Evolutionary conservation across 192 early-diverging fungal genomes (phyloP).

Genomic region (Geranomyces variabilis): DNA sequence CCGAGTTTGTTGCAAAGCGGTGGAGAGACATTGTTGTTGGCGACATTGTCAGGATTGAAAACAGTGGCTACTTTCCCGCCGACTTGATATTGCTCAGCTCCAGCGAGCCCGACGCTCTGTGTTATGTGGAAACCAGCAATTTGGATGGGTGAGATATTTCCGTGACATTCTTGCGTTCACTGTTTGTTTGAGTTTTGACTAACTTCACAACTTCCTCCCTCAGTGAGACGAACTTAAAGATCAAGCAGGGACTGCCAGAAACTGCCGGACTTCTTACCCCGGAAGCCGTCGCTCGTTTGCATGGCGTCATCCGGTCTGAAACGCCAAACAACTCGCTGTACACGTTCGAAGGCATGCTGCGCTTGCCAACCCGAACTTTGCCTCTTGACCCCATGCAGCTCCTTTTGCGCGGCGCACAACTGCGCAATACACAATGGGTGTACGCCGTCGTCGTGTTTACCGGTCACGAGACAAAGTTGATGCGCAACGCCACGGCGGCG

Average conservation of each 20-base stretch:
- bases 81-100: slow-evolving; percentile 90
- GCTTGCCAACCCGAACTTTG: slow-evolving; percentile 60
- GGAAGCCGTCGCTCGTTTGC: slow-evolving; percentile 56
- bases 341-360: slow-evolving; percentile 84
- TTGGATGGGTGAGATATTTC: slow-evolving; percentile 80
- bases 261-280: slow-evolving; percentile 77
- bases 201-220: neutral
- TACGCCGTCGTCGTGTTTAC: slow-evolving; percentile 98
- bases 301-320: slow-evolving; percentile 79
- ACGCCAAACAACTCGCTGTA: slow-evolving; percentile 96
- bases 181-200: neutral
- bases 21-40: slow-evolving; percentile 89
- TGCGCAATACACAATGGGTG: slow-evolving; percentile 93
- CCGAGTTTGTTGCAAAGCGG: slow-evolving; percentile 71
- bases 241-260: slow-evolving; percentile 91
- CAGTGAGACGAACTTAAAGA: slow-evolving; percentile 97
- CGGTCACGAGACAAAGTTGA: slow-evolving; percentile 97
- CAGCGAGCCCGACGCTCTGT: slow-evolving; percentile 93
- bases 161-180: neutral
- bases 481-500: slow-evolving; percentile 88
- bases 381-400: slow-evolving; percentile 89
- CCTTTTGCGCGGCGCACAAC: slow-evolving; percentile 88
- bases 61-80: slow-evolving; percentile 87
- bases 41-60: slow-evolving; percentile 89
- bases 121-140: slow-evolving; percentile 98